Conservation (phyloP, 768 basidiomycete genomes). For the Naganishia vaughanmartiniae region DNA sequence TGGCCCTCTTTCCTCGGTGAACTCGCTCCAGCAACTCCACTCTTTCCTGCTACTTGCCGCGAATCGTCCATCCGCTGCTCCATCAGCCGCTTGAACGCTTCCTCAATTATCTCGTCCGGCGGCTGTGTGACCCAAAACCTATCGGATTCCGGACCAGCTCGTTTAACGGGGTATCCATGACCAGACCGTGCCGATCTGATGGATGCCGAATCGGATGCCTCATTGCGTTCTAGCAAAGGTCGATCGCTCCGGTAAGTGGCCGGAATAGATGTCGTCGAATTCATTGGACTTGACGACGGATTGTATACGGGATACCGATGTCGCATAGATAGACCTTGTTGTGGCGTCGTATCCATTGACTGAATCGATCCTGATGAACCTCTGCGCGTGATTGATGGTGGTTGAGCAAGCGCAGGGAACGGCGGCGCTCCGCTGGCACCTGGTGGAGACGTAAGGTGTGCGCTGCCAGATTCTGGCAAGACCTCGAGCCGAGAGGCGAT, state of each 20-base stretch:
- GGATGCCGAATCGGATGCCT: constrained; percentile 31
- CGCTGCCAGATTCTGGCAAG: constrained; percentile 27
- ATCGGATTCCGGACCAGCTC: constrained; percentile 16
- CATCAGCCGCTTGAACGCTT: constrained; percentile 73
- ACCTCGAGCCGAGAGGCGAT: constrained; percentile 26
- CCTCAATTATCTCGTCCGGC: constrained; percentile 72
- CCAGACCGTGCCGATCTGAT: constrained; percentile 34
- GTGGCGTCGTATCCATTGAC: constrained; percentile 7
- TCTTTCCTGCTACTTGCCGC: background rate
- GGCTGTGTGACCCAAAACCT: constrained; percentile 21
- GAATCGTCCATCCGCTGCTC: constrained; percentile 62
- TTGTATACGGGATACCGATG: constrained; percentile 23
- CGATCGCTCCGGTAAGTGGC: constrained; percentile 16
- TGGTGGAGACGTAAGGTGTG: constrained; percentile 26
- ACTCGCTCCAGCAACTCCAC: background rate
- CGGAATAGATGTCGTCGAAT: constrained; percentile 7
- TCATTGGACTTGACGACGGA: background rate
- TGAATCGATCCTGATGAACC: constrained; percentile 25
- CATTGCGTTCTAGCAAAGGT: constrained; percentile 5
- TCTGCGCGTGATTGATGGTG: constrained; percentile 27
- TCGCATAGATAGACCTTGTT: constrained; percentile 11
- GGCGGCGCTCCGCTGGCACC: constrained; percentile 20
- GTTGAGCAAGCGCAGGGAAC: constrained; percentile 32
- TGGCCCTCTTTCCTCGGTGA: constrained; percentile 38
- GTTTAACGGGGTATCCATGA: background rate